phyloP scores from a whole-genome alignment of 768 basidiomycete genomes.

The Kondoa subrosea region DNA sequence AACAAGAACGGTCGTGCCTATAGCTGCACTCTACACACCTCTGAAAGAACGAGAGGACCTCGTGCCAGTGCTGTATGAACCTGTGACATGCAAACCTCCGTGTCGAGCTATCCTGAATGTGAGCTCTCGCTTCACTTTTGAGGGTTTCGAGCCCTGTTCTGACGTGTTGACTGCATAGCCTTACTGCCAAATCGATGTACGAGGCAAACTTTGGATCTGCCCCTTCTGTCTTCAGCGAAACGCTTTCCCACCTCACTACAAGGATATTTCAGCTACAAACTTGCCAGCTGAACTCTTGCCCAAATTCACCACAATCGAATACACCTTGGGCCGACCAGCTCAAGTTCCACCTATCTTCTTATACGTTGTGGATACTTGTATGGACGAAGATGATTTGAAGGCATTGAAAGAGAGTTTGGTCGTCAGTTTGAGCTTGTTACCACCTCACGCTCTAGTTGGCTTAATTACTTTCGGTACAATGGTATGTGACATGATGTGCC shows the following conservation, averaged over 20 bases:
- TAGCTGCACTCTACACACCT: conserved; percentile 92
- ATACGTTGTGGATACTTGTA: conserved; percentile 90
- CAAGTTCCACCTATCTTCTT: conserved; percentile 92
- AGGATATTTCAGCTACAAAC: conserved; percentile 93
- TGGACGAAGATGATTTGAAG: conserved; percentile 80
- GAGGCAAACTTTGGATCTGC: conserved; percentile 98
- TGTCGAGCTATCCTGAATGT: conserved; percentile 87
- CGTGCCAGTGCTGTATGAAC: conserved; percentile 90
- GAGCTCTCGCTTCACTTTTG: not conserved
- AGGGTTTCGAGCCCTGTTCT: conserved; percentile 4
- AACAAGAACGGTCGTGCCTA: conserved; percentile 91
- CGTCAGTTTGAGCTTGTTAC: conserved; percentile 78
- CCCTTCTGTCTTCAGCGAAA: conserved; percentile 96
- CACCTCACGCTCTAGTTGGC: conserved; percentile 85
- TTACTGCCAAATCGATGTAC: conserved; percentile 85
- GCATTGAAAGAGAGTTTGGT: conserved; percentile 87
- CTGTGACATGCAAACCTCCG: conserved; percentile 92
- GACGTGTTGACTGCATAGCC: not conserved
- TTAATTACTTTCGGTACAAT: conserved; percentile 94
- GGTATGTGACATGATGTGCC: conserved; percentile 40
- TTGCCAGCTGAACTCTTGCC: conserved; percentile 88
- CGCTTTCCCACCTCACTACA: conserved; percentile 95
- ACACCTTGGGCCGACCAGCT: conserved; percentile 81
- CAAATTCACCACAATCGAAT: conserved; percentile 98
- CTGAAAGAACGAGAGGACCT: conserved; percentile 85